Conservation (phyloP, 345 rosid species). For the Murraya koenigii region DNA sequence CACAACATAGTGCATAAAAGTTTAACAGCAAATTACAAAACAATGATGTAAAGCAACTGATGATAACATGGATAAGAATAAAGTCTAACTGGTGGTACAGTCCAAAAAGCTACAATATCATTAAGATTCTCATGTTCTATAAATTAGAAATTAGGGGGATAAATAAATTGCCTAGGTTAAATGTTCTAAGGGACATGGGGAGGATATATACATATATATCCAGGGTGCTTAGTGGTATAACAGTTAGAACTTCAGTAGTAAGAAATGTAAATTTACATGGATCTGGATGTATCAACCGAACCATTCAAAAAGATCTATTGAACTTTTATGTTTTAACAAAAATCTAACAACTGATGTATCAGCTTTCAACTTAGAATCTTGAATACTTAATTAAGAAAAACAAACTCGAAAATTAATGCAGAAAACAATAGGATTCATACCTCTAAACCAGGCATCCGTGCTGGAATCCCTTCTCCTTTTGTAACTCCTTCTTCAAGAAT, state of each 20-base stretch:
- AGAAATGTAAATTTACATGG: not conserved
- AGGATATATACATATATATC: not conserved
- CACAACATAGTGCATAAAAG: not conserved
- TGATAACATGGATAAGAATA: not conserved
- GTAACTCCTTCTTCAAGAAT: slow-evolving; percentile 28
- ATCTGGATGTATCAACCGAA: too few species aligned
- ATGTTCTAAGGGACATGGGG: not conserved
- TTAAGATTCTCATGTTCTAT: not conserved
- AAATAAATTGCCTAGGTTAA: not conserved
- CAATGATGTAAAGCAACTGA: not conserved
- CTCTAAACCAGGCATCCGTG: slow-evolving; percentile 13
- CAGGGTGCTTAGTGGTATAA: not conserved
- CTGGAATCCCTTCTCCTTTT: slow-evolving; percentile 17
- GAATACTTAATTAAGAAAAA: not conserved
- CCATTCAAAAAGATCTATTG: not conserved
- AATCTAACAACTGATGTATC: not conserved
- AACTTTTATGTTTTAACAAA: not conserved
- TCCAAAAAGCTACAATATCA: not conserved
- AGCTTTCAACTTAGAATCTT: not conserved
- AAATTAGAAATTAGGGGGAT: not conserved
- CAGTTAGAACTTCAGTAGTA: not conserved
- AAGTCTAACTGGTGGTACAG: not conserved
- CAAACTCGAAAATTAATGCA: not conserved
- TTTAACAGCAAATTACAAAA: not conserved
- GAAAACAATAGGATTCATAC: slow-evolving; percentile 18